A percentile compares a stretch with the other conserved stretches of the same genome.
These are phyloP conservation scores for Flaveria sonorensis DNA, from an alignment of 129 eudicot genomes.

Conservation along the genomic window DNA sequence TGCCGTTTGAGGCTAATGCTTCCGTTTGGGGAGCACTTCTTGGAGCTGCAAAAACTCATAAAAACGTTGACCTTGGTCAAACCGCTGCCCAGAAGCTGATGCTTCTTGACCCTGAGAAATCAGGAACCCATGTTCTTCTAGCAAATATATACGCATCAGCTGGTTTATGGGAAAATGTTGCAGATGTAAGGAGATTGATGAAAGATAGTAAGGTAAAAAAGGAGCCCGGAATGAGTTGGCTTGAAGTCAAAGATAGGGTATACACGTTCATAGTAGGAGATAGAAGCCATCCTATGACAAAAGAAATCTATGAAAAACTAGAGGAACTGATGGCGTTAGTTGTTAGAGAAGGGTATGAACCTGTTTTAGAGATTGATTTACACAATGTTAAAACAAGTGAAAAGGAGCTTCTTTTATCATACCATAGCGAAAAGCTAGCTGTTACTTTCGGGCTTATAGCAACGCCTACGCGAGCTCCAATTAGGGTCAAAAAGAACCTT, in stretches of 20 bases:
- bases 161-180: constrained; percentile 80
- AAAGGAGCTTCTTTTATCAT: constrained; percentile 70
- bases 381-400: constrained; percentile 65
- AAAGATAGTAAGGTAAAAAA: constrained; percentile 72
- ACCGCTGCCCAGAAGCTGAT: constrained; percentile 65
- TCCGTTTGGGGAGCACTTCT: constrained; percentile 92
- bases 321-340: constrained; percentile 55
- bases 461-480: constrained; percentile 69
- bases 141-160: constrained; percentile 86
- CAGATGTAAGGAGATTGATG: constrained; percentile 62
- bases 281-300: constrained; percentile 58
- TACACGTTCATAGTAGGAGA: constrained; percentile 83
- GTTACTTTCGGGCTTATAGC: constrained; percentile 82
- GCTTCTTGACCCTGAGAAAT: constrained; percentile 73
- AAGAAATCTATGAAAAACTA: constrained; percentile 69
- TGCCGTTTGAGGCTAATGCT: constrained; percentile 86
- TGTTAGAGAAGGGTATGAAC: constrained; percentile 75
- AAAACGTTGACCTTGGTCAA: constrained; percentile 73
- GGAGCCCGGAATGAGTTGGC: constrained; percentile 94
- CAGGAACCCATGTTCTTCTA: constrained; percentile 77
- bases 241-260: constrained; percentile 71
- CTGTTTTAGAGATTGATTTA: constrained; percentile 69
- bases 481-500: constrained; percentile 84
- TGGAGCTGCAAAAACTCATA: constrained; percentile 85
- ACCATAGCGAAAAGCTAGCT: constrained; percentile 92